Base-by-base conservation (phyloP, 2,329 filamentous ascomycete species). In the Cladorrhinum sp. region DNA sequence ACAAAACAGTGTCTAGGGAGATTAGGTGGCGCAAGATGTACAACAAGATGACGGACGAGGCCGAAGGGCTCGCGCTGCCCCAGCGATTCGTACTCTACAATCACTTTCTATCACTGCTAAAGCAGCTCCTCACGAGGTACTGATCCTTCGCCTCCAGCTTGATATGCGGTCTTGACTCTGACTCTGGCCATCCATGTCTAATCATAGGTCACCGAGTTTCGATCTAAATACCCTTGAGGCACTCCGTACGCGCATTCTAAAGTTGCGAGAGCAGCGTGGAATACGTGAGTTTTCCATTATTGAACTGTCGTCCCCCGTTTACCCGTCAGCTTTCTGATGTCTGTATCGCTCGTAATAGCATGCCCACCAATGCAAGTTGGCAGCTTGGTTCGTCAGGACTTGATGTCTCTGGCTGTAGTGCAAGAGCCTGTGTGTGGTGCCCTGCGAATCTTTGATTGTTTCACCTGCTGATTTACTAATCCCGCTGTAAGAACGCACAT, bases 21-120 rank as follows among this genome's bases (percentile, higher is more conserved):
- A 73, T 77, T 36, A 78, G 83, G 57, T 87, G 85, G 85, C 77
- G 79, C 48, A 78, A 77, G 65, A 86, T 87, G 82, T 84, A 81
- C 67, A 77, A 85, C 69, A 72, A 74, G 4, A 78, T 87, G 77
- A 78, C 76, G 7, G 76, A 79, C 23, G 81, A 86, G 67, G 78
- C 78, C 2, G 78, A 75, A 2, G 81, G 80, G 0, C 76, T 83
- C 29, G 74, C 75, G 5, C 72, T 87, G 1, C 78, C 79, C 1
- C 78, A 80, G 16, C 76, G 83, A 6, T 86, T 87, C 62, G 70
- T 77, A 25, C 75, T 85, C 57, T 86, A 84, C 68, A 84, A 85
- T 64, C 76, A 80, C 55, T 85, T 82, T 64, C 69, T 87, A 51
- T 70, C 73, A 1, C 71, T 80, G 27, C 70, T 86, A 27, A 75